These are phyloP conservation scores for Neopestalotiopsis sp. DNA, from an alignment of 2,329 filamentous ascomycete genomes.

Conservation along the genomic window DNA sequence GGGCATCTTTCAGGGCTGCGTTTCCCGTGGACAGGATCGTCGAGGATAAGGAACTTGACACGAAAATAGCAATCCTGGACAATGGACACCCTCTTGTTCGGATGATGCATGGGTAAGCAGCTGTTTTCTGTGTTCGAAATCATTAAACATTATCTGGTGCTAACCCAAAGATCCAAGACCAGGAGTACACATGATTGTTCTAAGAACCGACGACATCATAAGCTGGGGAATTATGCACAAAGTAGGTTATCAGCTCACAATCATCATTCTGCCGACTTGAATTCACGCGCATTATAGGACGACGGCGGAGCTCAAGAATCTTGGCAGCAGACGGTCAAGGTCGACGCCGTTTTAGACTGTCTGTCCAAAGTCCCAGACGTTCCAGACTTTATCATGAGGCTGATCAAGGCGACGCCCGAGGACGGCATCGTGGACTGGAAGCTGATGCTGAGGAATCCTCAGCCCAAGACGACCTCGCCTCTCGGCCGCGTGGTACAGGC, in stretches of 20 bases:
- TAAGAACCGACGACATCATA: constrained; percentile 12
- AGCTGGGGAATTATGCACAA: constrained; percentile 18
- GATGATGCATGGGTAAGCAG: constrained; percentile 15
- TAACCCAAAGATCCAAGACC: not conserved
- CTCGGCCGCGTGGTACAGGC: constrained; percentile 12
- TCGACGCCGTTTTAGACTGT: not conserved
- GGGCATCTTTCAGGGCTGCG: not conserved
- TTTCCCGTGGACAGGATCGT: not conserved
- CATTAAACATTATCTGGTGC: not conserved
- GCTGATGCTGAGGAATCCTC: constrained; percentile 6
- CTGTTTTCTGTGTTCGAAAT: not conserved
- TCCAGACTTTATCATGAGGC: not conserved
- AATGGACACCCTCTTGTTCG: not conserved
- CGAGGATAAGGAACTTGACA: not conserved
- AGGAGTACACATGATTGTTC: not conserved
- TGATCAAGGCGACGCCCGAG: constrained; percentile 13
- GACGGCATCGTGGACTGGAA: constrained; percentile 14
- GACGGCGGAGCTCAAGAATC: constrained; percentile 6
- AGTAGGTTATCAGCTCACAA: not conserved
- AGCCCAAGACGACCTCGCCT: not conserved
- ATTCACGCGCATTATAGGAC: not conserved
- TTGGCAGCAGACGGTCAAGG: not conserved
- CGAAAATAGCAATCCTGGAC: not conserved
- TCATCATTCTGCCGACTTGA: not conserved
- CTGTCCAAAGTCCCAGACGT: constrained; percentile 9